Evolutionary conservation across 306 rosid genomes (phyloP).

Genomic region (Castanea crenata): DNA sequence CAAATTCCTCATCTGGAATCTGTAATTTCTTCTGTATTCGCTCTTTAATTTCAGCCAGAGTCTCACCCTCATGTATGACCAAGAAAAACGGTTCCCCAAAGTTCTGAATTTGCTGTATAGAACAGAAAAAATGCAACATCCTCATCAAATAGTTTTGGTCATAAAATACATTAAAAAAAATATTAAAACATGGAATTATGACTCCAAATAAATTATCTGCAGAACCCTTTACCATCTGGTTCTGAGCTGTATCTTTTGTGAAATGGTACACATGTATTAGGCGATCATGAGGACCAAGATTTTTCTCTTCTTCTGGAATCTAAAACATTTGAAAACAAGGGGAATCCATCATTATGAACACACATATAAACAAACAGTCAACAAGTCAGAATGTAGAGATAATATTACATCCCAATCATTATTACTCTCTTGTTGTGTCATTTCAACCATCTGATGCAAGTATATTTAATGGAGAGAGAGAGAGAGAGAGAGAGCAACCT

Average conservation of each 20-base stretch:
- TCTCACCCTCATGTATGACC: constrained; percentile 85
- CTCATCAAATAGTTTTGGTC: not conserved
- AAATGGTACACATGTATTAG: constrained; percentile 89
- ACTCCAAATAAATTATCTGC: constrained; percentile 16
- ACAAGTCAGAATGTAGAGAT: not conserved
- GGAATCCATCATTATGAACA: not conserved
- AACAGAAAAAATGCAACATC: constrained; percentile 11
- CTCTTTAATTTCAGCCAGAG: constrained; percentile 61
- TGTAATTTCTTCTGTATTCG: constrained; percentile 75
- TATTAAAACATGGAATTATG: not conserved
- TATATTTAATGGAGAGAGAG: not conserved
- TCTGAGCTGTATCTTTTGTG: constrained; percentile 75
- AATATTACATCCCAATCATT: not conserved
- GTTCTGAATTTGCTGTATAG: constrained; percentile 75
- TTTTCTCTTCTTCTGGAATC: constrained; percentile 89
- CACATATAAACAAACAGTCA: not conserved
- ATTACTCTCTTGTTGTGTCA: not conserved
- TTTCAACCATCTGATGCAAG: not conserved
- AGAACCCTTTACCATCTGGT: constrained; percentile 56
- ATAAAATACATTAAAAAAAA: not conserved
- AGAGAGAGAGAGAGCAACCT: constrained; percentile 48
- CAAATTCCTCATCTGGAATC: constrained; percentile 83
- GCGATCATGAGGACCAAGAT: constrained; percentile 68
- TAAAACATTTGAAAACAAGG: constrained; percentile 24
- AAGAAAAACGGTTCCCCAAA: constrained; percentile 91